phyloP scores from a whole-genome alignment of 2,329 filamentous ascomycete genomes.

The Colletotrichum sp. region DNA sequence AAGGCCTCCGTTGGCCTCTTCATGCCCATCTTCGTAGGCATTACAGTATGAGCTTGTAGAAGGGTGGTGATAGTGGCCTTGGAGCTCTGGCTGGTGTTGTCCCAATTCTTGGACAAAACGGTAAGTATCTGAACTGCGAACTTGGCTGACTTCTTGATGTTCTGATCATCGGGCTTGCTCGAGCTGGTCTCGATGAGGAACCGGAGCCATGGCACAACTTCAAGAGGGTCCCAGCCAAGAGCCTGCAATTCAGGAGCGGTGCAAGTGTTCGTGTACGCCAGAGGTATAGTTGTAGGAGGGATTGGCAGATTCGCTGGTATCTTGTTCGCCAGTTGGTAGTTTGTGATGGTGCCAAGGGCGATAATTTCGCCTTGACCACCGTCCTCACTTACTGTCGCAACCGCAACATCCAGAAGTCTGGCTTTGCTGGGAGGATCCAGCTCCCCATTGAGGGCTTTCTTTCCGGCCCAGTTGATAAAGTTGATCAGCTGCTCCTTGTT shows the following conservation, averaged over 20 bases:
- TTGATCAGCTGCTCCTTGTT: slow-evolving; percentile 78
- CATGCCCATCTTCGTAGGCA: slow-evolving; percentile 94
- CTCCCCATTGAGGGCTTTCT: slow-evolving; percentile 73
- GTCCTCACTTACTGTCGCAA: slow-evolving; percentile 69
- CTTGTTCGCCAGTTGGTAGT: slow-evolving; percentile 76
- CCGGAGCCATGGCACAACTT: slow-evolving; percentile 83
- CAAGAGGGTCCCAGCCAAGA: slow-evolving; percentile 85
- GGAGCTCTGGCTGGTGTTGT: slow-evolving; percentile 70
- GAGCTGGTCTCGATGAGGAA: slow-evolving; percentile 76
- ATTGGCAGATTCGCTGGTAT: slow-evolving; percentile 84
- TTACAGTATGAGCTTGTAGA: slow-evolving; percentile 72
- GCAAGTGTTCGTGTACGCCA: slow-evolving; percentile 79
- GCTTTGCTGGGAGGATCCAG: slow-evolving; percentile 72
- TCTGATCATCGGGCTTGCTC: slow-evolving; percentile 64
- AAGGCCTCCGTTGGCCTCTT: slow-evolving; percentile 84
- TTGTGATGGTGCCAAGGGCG: slow-evolving; percentile 74
- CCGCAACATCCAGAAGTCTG: slow-evolving; percentile 77
- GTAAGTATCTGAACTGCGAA: slow-evolving; percentile 81
- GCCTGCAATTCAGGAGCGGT: slow-evolving; percentile 72
- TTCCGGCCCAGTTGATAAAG: slow-evolving; percentile 84
- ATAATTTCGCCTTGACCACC: slow-evolving; percentile 73
- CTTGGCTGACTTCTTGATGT: slow-evolving; percentile 72
- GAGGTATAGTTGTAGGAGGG: slow-evolving; percentile 82
- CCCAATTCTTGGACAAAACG: slow-evolving; percentile 89
- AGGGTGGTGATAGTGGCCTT: slow-evolving; percentile 70